Evolutionary conservation across 495 filamentous ascomycete genomes (phyloP), one percentile per base, ranked within the genome.

Genomic region (Penicillium canescens): DNA sequence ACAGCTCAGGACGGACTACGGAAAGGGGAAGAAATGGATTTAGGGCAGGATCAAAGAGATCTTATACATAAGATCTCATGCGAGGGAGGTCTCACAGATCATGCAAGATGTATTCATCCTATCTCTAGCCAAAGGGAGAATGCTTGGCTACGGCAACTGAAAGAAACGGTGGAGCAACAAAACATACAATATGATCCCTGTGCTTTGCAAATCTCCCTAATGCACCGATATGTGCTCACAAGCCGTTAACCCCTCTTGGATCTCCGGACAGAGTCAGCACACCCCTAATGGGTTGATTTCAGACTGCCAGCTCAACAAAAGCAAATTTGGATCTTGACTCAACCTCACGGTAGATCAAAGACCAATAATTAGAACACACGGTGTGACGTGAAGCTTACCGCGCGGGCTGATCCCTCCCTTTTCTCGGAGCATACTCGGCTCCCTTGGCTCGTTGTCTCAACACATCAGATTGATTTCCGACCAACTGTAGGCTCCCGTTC

Each of bases 51-150:
- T 31, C 3, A n/a, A 18, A 34, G 7, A 26, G 3, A 9, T 16
- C 24, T 46, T 46, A 20, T 41, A 41, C 39, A 20, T 12, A 20
- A 1, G 31, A 9, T 20, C 20, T 21, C 37, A 52, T 34, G 12
- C 5, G 34, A 35, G 9, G 14, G 46, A 60, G 56, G 47, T 55
- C 56, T 55, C 23, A 46, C 54, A 46, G 50, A 33, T 42, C 50
- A 56, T 56, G 45, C 37, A 36, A 33, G 42, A 48, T 57, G 36
- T 36, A 56, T 50, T 38, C 26, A 46, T 46, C 55, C 53, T 54
- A 63, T 66, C 54, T 63, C n/a, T 39, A 58, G 38, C 40, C 36
- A 4, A 33, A 50, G 34, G 24, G 41, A 63, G 63, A 66, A 66
- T 66, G 63, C 63, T 61, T 63, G 60, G 60, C 62, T 54, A 41